Evolutionary conservation across 2,329 filamentous ascomycete species (phyloP).

Genomic region (Paraphoma chrysanthemicola): DNA sequence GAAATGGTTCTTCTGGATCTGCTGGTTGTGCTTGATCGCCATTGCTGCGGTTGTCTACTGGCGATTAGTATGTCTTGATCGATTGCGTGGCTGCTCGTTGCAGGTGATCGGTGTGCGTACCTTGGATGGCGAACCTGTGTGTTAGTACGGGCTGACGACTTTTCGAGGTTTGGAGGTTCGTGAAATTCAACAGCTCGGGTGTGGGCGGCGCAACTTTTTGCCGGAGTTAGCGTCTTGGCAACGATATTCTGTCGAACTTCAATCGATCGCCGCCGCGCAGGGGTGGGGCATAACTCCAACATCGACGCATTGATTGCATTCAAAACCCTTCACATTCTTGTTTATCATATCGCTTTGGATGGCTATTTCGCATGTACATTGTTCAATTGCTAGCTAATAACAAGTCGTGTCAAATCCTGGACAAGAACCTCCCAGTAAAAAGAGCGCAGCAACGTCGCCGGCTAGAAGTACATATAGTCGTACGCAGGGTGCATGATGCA

Average conservation of each 20-base stretch:
- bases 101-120: conserved; percentile 26
- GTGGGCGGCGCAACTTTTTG: conserved; percentile 22
- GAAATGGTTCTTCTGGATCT: conserved; percentile 87
- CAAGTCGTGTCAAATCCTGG: neutral
- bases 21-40: conserved; percentile 99
- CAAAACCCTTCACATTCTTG: too few relatives aligned
- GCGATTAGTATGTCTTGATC: conserved; percentile 16
- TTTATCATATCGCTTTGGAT: too few relatives aligned
- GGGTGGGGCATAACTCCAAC: too few relatives aligned
- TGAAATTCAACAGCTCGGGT: conserved; percentile 25
- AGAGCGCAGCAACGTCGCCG: neutral
- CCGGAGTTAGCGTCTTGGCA: conserved; percentile 24
- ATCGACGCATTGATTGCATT: too few relatives aligned
- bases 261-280: too few relatives aligned
- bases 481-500: neutral
- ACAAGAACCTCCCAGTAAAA: neutral
- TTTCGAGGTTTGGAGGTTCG: conserved; percentile 19
- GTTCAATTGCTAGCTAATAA: conserved; percentile 11
- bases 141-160: conserved; percentile 42
- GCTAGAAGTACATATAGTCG: too few relatives aligned
- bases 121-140: conserved; percentile 39
- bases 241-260: too few relatives aligned
- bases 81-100: neutral
- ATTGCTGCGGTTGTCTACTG: conserved; percentile 41
- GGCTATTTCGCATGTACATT: conserved; percentile 16